Conservation (phyloP, 2,329 filamentous ascomycete species). For the Saccharata proteae region DNA sequence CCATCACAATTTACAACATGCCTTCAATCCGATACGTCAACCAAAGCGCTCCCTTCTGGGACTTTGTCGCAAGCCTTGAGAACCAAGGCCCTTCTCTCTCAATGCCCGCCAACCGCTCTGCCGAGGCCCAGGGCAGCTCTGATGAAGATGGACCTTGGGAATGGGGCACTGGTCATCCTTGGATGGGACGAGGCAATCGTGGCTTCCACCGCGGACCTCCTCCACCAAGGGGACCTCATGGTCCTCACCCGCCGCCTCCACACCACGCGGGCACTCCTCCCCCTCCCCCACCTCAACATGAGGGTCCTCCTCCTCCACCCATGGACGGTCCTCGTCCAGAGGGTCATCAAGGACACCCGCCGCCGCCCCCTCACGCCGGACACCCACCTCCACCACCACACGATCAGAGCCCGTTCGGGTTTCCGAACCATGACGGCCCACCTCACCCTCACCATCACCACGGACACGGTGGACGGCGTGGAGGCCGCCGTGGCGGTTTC, state of each 20-base stretch:
- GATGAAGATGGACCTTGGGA: constrained; percentile 18
- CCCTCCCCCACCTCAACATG: constrained; percentile 9
- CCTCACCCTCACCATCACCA: constrained; percentile 5
- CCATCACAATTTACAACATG: constrained; percentile 27
- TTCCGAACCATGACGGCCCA: constrained; percentile 10
- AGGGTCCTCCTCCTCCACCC: constrained; percentile 16
- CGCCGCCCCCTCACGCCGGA: constrained; percentile 7
- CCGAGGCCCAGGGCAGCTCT: constrained; percentile 15
- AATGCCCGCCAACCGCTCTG: constrained; percentile 26
- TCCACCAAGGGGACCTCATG: constrained; percentile 13
- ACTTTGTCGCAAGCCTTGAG: constrained; percentile 41
- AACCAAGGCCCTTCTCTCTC: constrained; percentile 32
- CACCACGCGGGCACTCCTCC: constrained; percentile 7
- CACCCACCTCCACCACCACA: constrained; percentile 5
- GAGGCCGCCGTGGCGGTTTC: constrained; percentile 7
- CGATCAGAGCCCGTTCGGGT: constrained; percentile 12
- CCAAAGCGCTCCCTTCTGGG: constrained; percentile 42
- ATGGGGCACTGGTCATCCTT: constrained; percentile 21
- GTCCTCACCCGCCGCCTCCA: constrained; percentile 4
- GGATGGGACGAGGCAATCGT: constrained; percentile 13
- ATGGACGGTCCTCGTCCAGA: constrained; percentile 5
- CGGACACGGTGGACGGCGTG: constrained; percentile 3
- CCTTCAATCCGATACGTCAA: constrained; percentile 43
- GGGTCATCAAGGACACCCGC: too few relatives aligned
- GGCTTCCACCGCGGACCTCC: constrained; percentile 11